Percentiles rank a stretch among this genome's conserved stretches.
Evolutionary conservation across 345 rosid species (phyloP).

Genomic region (Rhodomyrtus tomentosa): DNA sequence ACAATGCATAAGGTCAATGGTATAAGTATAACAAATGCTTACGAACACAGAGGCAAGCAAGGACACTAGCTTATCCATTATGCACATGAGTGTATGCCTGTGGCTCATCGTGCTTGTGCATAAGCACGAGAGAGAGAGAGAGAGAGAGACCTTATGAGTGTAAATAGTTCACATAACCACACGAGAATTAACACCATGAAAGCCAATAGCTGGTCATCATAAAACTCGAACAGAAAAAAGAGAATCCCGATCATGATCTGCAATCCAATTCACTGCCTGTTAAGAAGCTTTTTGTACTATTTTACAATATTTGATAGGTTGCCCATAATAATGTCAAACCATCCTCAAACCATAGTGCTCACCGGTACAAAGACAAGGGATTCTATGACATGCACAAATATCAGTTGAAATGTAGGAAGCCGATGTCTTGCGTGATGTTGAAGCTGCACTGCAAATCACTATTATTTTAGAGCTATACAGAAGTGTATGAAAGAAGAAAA

Average conservation of each 20-base stretch:
- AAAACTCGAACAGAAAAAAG: conserved; percentile 94
- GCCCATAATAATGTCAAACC: neutral
- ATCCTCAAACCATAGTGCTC: conserved; percentile 2
- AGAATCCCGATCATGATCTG: conserved; percentile 99
- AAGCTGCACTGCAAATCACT: conserved; percentile 83
- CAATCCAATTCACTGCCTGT: conserved; percentile 10
- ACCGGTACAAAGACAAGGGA: conserved; percentile 99
- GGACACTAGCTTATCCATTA: neutral
- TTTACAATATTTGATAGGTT: neutral
- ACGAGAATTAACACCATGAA: conserved; percentile 98
- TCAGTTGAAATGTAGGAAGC: conserved; percentile 96
- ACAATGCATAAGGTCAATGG: neutral
- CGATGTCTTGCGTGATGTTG: conserved; percentile 98
- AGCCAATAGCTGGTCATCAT: conserved; percentile 96
- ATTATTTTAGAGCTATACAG: neutral
- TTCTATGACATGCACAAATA: conserved; percentile 93
- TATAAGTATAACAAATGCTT: neutral
- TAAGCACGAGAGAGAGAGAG: neutral
- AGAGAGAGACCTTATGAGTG: conserved; percentile 69
- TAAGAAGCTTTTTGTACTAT: neutral
- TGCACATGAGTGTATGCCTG: neutral
- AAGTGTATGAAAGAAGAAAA: neutral
- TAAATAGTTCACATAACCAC: conserved; percentile 96
- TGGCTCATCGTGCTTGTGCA: neutral
- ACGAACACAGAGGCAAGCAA: neutral